Evolutionary conservation across 2,329 filamentous ascomycete species (phyloP), one percentile per base, ranked within the genome.

Genomic region (Cytospora piceae): DNA sequence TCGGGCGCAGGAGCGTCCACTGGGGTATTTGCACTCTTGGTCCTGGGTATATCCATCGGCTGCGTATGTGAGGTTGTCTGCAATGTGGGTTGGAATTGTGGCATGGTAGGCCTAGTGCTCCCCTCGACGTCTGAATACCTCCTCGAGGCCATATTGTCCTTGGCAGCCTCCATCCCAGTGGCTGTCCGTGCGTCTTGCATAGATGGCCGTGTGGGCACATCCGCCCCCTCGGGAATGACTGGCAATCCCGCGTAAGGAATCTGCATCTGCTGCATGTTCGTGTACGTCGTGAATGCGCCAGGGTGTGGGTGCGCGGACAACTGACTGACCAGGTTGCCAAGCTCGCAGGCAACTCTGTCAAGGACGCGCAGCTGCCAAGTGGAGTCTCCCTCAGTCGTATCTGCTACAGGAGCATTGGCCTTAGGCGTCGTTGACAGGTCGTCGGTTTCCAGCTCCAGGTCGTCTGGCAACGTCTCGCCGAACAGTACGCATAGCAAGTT

Each of bases 271-370:
- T 90, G 85, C 59, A 90, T 80, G 64, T 85, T 85, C 27, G 86
- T 81, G 74, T 96, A 97, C 0, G 92, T 92, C 17, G 89, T 91
- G 75, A 98, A 98, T 0, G 94, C 93, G 1, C 93, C 92, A 0
- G 94, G 93, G 69, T 97, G 91, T n/a, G 67, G 67, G 67, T 92
- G 91, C 14, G 79, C 75, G 32, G 92, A 92, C 57, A 98, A 82
- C 69, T 94, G 91, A 73, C 92, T 87, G 31, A 97, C 90, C 17
- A 97, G 81, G 37, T 92, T 80, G 12, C 94, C 94, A 6, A 99
- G 85, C 78, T 99, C 95, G 61, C 87, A 88, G 3, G 95, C 92
- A 69, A 99, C 90, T 63, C 90, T 87, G 72, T 96, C 91, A 2
- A 99, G 82, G 24, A 97, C 83, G 65, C 88, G 88, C 57, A 91